Conservation (phyloP, 2,329 filamentous ascomycete species). For the Colletotrichum filicis region DNA sequence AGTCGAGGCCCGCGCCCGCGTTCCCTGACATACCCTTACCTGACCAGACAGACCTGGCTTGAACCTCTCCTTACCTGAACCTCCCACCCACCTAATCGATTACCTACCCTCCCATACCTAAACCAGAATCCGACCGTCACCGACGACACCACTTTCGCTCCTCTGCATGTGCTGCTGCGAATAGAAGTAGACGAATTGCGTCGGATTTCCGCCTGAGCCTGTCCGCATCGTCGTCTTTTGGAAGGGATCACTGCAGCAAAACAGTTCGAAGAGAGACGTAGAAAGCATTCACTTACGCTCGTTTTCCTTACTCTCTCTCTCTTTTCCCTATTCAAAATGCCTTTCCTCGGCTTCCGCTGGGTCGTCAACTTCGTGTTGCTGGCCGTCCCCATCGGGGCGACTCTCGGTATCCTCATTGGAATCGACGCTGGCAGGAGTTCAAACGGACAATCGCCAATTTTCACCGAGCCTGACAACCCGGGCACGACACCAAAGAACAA, state of each 20-base stretch:
- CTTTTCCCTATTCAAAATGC: constrained; percentile 43
- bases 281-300: background rate
- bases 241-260: background rate
- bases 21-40: constrained; percentile 30
- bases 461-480: constrained; percentile 44
- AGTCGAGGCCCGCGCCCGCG: constrained; percentile 20
- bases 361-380: constrained; percentile 62
- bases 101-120: constrained; percentile 8
- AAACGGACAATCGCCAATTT: constrained; percentile 56
- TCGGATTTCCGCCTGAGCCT: constrained; percentile 5
- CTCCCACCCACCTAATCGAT: constrained; percentile 11
- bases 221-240: background rate
- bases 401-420: constrained; percentile 60
- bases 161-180: constrained; percentile 7
- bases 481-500: constrained; percentile 42
- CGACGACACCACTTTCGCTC: constrained; percentile 8
- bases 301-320: constrained; percentile 12
- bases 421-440: constrained; percentile 56
- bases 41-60: constrained; percentile 5
- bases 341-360: constrained; percentile 49
- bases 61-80: constrained; percentile 14
- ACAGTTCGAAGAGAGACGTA: background rate
- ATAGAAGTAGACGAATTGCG: background rate
- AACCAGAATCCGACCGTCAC: constrained; percentile 4
- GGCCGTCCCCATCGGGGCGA: constrained; percentile 60